A percentile compares a stretch with the other conserved stretches of the same genome.
Evolutionary conservation across 2,329 filamentous ascomycete genomes (phyloP).

Genomic region (Diaporthe humulicola): DNA sequence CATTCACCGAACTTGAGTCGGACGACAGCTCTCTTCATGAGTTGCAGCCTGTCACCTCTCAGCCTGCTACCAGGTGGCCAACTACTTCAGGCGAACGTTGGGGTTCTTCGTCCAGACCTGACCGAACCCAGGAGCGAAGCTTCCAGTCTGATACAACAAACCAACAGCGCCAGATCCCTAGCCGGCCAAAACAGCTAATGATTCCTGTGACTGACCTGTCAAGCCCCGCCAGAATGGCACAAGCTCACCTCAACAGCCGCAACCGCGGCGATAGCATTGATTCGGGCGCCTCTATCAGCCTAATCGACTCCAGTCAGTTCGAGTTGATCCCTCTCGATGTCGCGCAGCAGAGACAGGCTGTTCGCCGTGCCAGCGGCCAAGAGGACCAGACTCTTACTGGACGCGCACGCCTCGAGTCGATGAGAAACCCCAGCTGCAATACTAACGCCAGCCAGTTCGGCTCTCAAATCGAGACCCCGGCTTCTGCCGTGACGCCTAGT

Average conservation of each 20-base stretch:
- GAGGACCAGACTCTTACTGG: slow-evolving; percentile 44
- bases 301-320: slow-evolving; percentile 47
- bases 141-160: neutral
- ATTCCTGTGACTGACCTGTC: slow-evolving; percentile 4
- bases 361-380: slow-evolving; percentile 41
- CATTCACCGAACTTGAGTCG: slow-evolving; percentile 18
- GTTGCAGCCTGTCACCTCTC: slow-evolving; percentile 6
- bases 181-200: neutral
- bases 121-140: neutral
- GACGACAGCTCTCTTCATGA: slow-evolving; percentile 22
- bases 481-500: slow-evolving; percentile 20
- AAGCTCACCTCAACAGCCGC: slow-evolving; percentile 14
- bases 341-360: slow-evolving; percentile 48
- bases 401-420: slow-evolving; percentile 34
- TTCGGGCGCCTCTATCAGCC: slow-evolving; percentile 34
- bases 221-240: neutral
- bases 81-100: neutral
- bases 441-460: slow-evolving; percentile 36
- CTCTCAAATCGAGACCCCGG: neutral
- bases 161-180: neutral
- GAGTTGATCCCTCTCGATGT: slow-evolving; percentile 49
- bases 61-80: neutral
- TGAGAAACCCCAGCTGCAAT: slow-evolving; percentile 19
- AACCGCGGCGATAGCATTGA: slow-evolving; percentile 27
- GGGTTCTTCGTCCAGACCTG: neutral